Base-by-base conservation (phyloP, 345 rosid species). In the Camelina hispida region DNA sequence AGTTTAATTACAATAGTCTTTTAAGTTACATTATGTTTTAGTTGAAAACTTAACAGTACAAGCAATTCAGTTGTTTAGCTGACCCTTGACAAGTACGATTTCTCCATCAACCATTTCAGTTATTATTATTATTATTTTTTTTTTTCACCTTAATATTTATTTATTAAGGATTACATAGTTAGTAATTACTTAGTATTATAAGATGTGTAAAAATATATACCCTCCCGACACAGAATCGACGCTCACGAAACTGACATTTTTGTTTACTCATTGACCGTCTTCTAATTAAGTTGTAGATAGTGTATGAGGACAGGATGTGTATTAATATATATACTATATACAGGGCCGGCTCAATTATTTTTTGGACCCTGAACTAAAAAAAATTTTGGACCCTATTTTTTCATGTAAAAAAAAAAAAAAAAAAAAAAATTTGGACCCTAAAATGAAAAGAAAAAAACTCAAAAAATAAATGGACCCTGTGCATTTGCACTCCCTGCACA, bases 21-120 rank as follows among this genome's bases (percentile, higher is more conserved):
- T 38, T 4, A 40, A 38, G 62, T 18, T 18, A 73, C 37, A 52
- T 30, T 7, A 74, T 61, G 69, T 75, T 68, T 75, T 60, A 75
- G 79, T 75, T 75, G 69, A 42, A 59, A 48, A 75, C 73, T 38
- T 60, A 40, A 67, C 44, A 23, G 62, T 67, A 58, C 73, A 75
- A 75, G 73, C 53, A 67, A 75, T 67, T 75, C 73, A 67, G 79
- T 75, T 67, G 73, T 75, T 75, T 58, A 74, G 79, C 79, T 67
- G 79, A 75, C 61, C 73, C 68, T 75, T 75, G 68, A 75, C 68
- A 75, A 58, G 7, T 50, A 59, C 35, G 37, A 18, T 14, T 48
- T 58, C 32, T 57, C 30, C 20, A 56, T 74, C 78, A 59, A 67
- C 34, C 67, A 75, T 58, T 65, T 73, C 25, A 32, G 22, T 20